A percentile compares a stretch with the other conserved stretches of the same genome.
phyloP scores from a whole-genome alignment of 768 basidiomycete species.

The Amanita muscaria region DNA sequence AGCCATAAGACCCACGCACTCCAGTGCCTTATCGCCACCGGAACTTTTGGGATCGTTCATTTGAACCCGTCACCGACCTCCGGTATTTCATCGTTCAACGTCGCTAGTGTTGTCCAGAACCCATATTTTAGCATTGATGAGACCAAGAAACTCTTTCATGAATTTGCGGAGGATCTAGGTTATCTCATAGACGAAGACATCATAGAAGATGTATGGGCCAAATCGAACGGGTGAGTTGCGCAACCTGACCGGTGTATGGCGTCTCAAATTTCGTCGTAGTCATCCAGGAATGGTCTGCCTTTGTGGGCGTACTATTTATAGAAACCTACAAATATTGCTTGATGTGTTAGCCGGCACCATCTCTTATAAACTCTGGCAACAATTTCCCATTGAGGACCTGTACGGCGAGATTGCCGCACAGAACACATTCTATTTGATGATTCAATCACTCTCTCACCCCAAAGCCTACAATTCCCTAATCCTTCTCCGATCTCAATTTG shows the following conservation, averaged over 20 bases:
- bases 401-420: conserved; percentile 2
- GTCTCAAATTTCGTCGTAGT: conserved; percentile 3
- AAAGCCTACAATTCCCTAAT: conserved; percentile 4
- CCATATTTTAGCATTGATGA: conserved; percentile 10
- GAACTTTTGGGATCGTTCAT: conserved; percentile 10
- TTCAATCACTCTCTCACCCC: conserved; percentile 4
- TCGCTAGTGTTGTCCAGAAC: conserved; percentile 5
- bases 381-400: conserved; percentile 3
- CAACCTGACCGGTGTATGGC: conserved; percentile 5
- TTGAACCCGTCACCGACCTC: conserved; percentile 8
- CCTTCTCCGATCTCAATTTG: conserved; percentile 10
- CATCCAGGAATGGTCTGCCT: conserved; percentile 13
- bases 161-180: conserved; percentile 1
- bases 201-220: conserved; percentile 10
- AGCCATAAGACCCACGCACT: background rate
- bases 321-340: background rate
- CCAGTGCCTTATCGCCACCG: conserved; percentile 8
- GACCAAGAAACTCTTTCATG: conserved; percentile 6
- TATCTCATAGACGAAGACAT: conserved; percentile 6
- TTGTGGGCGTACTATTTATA: conserved; percentile 8
- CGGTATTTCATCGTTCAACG: conserved; percentile 9
- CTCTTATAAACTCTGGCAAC: conserved; percentile 6
- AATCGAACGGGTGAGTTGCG: conserved; percentile 10
- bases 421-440: conserved; percentile 9
- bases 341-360: background rate